These are phyloP conservation scores for Neurospora cerealis DNA, from an alignment of 495 filamentous ascomycete species.

Conservation along the genomic window DNA sequence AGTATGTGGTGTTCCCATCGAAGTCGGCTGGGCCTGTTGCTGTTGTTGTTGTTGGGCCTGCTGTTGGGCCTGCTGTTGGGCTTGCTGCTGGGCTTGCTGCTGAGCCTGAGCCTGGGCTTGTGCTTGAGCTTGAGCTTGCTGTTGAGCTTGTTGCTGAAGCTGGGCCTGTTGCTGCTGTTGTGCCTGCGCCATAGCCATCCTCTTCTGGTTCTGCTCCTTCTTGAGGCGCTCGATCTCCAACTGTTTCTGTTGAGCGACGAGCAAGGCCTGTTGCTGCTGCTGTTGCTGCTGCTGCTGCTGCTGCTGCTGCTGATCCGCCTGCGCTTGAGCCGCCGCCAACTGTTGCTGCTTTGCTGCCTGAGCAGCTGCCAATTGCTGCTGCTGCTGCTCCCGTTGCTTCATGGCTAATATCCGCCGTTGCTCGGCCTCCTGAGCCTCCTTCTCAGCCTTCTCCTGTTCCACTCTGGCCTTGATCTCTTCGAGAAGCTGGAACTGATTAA, in stretches of 20 bases:
- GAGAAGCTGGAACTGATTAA: constrained; percentile 83
- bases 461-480: constrained; percentile 56
- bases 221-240: background rate
- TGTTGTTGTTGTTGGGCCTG: constrained; percentile 25
- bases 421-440: constrained; percentile 53
- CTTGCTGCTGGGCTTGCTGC: constrained; percentile 28
- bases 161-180: constrained; percentile 26
- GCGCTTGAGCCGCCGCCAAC: constrained; percentile 23
- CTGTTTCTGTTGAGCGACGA: background rate
- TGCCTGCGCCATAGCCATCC: constrained; percentile 15
- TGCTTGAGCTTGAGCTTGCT: constrained; percentile 36
- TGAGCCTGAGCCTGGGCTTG: constrained; percentile 39
- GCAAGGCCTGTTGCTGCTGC: background rate
- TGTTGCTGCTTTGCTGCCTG: constrained; percentile 23
- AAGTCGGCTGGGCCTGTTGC: background rate
- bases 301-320: constrained; percentile 16
- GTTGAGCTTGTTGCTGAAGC: constrained; percentile 38
- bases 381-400: constrained; percentile 29
- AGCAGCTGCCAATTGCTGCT: constrained; percentile 18
- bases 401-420: constrained; percentile 52
- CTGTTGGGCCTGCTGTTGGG: constrained; percentile 24
- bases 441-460: constrained; percentile 57
- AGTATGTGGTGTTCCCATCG: background rate
- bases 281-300: constrained; percentile 22
- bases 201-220: constrained; percentile 6